A percentile compares a stretch with the other conserved stretches of the same genome.
Conservation (phyloP, 768 basidiomycete species). For the Suillus hirtellus region DNA sequence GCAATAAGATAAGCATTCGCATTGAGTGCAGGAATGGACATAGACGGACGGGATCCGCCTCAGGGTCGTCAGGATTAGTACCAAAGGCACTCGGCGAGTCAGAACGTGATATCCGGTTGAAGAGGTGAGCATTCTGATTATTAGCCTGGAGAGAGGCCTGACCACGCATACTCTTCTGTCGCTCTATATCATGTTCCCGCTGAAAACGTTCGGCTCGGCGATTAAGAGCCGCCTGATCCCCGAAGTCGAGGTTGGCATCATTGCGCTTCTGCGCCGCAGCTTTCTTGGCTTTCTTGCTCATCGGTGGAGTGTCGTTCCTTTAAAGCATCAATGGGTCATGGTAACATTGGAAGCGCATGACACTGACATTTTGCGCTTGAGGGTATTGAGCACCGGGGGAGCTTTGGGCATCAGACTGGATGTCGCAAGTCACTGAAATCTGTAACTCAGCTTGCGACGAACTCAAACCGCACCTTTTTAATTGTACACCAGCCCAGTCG, state of each 20-base stretch:
- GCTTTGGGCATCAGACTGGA: slow-evolving; percentile 64
- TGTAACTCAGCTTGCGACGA: slow-evolving; percentile 10
- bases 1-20: slow-evolving; percentile 11
- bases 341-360: background rate
- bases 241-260: slow-evolving; percentile 46
- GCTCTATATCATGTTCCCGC: slow-evolving; percentile 85
- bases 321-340: slow-evolving; percentile 15
- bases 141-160: slow-evolving; percentile 43
- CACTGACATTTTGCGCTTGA: slow-evolving; percentile 74
- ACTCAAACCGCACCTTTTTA: slow-evolving; percentile 64
- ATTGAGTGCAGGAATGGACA: background rate
- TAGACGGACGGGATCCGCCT: slow-evolving; percentile 64
- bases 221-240: slow-evolving; percentile 69
- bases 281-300: slow-evolving; percentile 65
- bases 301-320: slow-evolving; percentile 43
- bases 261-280: slow-evolving; percentile 42
- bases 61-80: slow-evolving; percentile 61
- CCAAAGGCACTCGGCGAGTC: slow-evolving; percentile 52
- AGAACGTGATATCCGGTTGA: slow-evolving; percentile 44
- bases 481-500: slow-evolving; percentile 87
- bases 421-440: slow-evolving; percentile 24
- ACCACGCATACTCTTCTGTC: slow-evolving; percentile 51
- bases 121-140: slow-evolving; percentile 53
- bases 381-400: slow-evolving; percentile 44
- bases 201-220: slow-evolving; percentile 88